Conservation (phyloP, 2,329 filamentous ascomycete species). For the Penicillium sp. region DNA sequence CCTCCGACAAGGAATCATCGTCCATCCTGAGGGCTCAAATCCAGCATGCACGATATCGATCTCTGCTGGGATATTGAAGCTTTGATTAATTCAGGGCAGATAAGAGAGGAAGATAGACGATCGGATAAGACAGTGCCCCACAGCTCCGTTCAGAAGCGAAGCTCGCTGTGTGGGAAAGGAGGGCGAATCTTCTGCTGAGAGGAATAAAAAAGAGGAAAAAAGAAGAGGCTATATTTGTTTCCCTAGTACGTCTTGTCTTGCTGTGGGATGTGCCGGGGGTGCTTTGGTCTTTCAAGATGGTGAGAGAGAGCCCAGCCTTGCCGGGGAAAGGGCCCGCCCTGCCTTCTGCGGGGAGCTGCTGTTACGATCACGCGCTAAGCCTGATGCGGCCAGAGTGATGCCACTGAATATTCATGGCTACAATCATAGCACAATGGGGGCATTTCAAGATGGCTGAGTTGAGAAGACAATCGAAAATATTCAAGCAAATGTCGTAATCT, state of each 20-base stretch:
- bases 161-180: background rate
- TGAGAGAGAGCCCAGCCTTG: background rate
- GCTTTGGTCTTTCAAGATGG: background rate
- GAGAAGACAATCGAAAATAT: too few species aligned
- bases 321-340: conserved; percentile 3
- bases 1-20: background rate
- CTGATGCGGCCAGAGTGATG: background rate
- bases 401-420: too few species aligned
- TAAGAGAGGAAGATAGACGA: background rate
- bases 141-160: background rate
- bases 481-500: background rate
- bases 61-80: background rate
- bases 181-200: background rate
- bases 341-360: conserved; percentile 6
- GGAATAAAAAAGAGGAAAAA: background rate
- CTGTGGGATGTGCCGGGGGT: background rate
- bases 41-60: background rate
- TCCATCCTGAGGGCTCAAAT: background rate
- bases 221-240: background rate
- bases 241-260: background rate
- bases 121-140: background rate
- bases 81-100: background rate
- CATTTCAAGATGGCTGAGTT: too few species aligned
- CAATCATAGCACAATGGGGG: too few species aligned
- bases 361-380: background rate